Conservation (phyloP, 495 filamentous ascomycete genomes). For the Neurospora sp. region DNA sequence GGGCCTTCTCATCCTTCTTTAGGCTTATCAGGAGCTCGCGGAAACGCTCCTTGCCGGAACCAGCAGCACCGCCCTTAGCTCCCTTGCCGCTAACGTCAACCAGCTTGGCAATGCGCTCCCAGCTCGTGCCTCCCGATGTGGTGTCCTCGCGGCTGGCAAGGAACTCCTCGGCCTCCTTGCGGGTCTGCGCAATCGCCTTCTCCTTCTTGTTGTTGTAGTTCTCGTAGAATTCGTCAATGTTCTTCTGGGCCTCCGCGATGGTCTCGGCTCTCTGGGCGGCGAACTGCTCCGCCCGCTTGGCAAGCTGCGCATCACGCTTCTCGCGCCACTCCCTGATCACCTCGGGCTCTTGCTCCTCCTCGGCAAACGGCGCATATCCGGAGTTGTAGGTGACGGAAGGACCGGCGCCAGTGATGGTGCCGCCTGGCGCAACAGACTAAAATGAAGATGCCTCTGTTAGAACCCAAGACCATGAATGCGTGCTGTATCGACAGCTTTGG, state of each 20-base stretch:
- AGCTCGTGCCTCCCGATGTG: slow-evolving; percentile 85
- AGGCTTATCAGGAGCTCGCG: slow-evolving; percentile 81
- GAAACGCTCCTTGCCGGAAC: slow-evolving; percentile 90
- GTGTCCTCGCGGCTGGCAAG: slow-evolving; percentile 81
- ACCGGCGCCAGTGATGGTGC: slow-evolving; percentile 66
- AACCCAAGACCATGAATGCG: neutral
- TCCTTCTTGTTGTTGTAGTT: slow-evolving; percentile 98
- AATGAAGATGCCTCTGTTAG: slow-evolving; percentile 10
- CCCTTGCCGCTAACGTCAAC: slow-evolving; percentile 96
- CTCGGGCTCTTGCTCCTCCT: slow-evolving; percentile 74
- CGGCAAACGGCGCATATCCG: slow-evolving; percentile 40
- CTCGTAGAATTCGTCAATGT: slow-evolving; percentile 98
- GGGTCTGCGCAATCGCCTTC: slow-evolving; percentile 74
- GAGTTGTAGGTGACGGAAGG: slow-evolving; percentile 60
- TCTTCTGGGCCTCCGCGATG: slow-evolving; percentile 70
- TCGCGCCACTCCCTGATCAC: slow-evolving; percentile 88
- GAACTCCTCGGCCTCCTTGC: slow-evolving; percentile 90
- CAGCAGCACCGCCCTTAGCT: slow-evolving; percentile 66
- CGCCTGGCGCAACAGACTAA: slow-evolving; percentile 77
- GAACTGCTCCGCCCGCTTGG: slow-evolving; percentile 68
- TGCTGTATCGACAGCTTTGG: neutral
- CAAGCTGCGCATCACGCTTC: slow-evolving; percentile 64
- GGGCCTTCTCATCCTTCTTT: slow-evolving; percentile 89
- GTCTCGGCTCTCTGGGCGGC: slow-evolving; percentile 69
- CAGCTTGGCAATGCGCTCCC: slow-evolving; percentile 94